Base-by-base conservation (phyloP, 177 flowering plant genomes). In the Vitis hybrid region DNA sequence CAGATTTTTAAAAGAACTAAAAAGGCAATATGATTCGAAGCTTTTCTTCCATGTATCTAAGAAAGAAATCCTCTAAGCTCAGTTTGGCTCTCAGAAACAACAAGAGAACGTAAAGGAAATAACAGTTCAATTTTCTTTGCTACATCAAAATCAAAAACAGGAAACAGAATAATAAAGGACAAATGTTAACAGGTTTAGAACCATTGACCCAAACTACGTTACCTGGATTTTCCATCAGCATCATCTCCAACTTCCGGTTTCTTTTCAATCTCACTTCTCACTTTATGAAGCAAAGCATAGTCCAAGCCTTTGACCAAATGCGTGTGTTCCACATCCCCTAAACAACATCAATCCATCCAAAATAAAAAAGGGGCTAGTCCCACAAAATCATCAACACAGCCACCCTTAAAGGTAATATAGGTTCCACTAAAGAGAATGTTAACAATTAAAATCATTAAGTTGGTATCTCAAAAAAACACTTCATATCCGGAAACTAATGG, bases 291-390 rank as follows among this genome's bases (percentile, higher is more conserved):
- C 66, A 95, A 84, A 52, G 99, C 99, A 81, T 89, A 95, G 77
- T 95, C 99, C 86, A 95, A 81, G n/a, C 99, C 99, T 74, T 93
- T 95, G 66, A 95, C 99, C 86, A 95, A 79, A 85, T 95, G 99
- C 1, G 99, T 95, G 70, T 95, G 99, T 67, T 95, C 99, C 79
- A 95, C 92, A 78, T 95, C 99, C 84, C 99, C 97, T 92, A 74
- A 59, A 72, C 56, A 65, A 76, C 58, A 80, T 71, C 61, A 32
- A 57, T 54, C 40, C 52, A 55, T 8, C 21, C 14, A 19, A 59
- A 30, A 55, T 18, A 70, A 27, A 15, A 65, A 13, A 19, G 46
- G 30, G 4, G 46, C 46, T 40, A 40, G 7, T 40, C 46, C 46
- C 46, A 40, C 7, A 40, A 40, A 40, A 6, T 40, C 8, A 40